Percentiles rank a stretch among this genome's conserved stretches.
These are phyloP conservation scores for Iris macrosiphon DNA, from an alignment of 106 monocot genomes.

Conservation along the genomic window DNA sequence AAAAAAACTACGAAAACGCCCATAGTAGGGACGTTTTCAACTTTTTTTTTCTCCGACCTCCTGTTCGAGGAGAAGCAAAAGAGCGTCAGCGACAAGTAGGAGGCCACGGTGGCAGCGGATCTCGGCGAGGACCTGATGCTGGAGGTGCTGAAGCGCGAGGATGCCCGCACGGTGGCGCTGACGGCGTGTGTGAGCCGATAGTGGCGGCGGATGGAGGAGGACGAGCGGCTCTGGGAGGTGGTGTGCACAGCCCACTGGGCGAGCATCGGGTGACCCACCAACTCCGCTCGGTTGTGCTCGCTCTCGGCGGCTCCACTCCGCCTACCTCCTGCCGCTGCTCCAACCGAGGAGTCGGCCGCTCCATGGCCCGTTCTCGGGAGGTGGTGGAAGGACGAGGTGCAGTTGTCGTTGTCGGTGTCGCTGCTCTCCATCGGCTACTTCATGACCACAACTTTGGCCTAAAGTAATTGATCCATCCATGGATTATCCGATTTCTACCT, in stretches of 20 bases:
- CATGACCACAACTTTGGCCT: no score
- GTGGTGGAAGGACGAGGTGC: conserved; percentile 55
- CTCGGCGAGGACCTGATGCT: no score
- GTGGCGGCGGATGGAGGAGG: conserved; percentile 47
- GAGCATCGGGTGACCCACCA: conserved; percentile 19
- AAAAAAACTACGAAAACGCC: no score
- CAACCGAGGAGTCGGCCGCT: neutral
- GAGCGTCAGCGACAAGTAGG: neutral
- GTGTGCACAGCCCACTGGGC: conserved; percentile 41
- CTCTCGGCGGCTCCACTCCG: conserved; percentile 53
- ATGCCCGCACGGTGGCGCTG: conserved; percentile 36
- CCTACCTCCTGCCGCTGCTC: no score
- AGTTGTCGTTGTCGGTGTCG: conserved; percentile 45
- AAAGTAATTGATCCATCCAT: no score
- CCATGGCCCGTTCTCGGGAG: neutral
- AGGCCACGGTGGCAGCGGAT: neutral
- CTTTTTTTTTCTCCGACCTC: no score
- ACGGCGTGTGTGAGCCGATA: conserved; percentile 44
- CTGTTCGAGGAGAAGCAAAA: neutral
- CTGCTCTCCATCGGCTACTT: conserved; percentile 45
- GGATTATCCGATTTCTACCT: no score
- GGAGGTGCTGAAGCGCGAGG: conserved; percentile 52
- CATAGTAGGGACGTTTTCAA: no score
- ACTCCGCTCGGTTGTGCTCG: conserved; percentile 50
- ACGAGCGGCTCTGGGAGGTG: conserved; percentile 69